Evolutionary conservation across 2,329 filamentous ascomycete species (phyloP), one percentile per base, ranked within the genome.

Genomic region (Zymoseptoria tritici): DNA sequence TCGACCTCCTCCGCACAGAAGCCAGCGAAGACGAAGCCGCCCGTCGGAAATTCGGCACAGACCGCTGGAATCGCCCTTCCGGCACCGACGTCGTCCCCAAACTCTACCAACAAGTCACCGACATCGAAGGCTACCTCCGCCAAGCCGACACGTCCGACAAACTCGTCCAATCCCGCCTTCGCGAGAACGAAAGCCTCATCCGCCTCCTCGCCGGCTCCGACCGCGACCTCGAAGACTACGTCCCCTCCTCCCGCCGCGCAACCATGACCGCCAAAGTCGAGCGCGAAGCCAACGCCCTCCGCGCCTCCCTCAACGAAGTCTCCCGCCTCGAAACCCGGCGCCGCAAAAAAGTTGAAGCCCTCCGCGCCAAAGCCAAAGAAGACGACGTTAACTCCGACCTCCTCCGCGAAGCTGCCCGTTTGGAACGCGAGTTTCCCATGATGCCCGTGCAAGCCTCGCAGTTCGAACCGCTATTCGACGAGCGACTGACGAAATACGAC

Each of bases 391-490:
- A 91, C 68, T 83, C 85, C 0, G 90, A 91, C 55, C 87, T 99
- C 3, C 80, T 96, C 21, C 83, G 83, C 54, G 92, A 97, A 79
- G 87, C 92, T 2, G 87, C 88, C 42, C 85, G 91, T 8, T 80
- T 97, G 11, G 94, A 97, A 76, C 85, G 92, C 52, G 87, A 89
- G 60, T 93, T 91, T 63, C 90, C 91, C 0, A 89, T 89, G 75
- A 91, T 92, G 46, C 84, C 86, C 9, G 88, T 99, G 56, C 88
- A 91, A 55, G 87, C 93, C 0, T 89, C 89, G 2, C 91, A 97
- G 68, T 97, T 99, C 70, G 94, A 99, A 69, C 84, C 86, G 57
- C 88, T 97, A 53, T 97, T 97, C 65, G 90, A 96, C 68, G 82
- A 86, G 65, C 85, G 91, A 1, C 82, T 99, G 1, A 85, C 88